Evolutionary conservation across 2,329 filamentous ascomycete genomes (phyloP).

Genomic region (Cadophora luteo-olivacea): DNA sequence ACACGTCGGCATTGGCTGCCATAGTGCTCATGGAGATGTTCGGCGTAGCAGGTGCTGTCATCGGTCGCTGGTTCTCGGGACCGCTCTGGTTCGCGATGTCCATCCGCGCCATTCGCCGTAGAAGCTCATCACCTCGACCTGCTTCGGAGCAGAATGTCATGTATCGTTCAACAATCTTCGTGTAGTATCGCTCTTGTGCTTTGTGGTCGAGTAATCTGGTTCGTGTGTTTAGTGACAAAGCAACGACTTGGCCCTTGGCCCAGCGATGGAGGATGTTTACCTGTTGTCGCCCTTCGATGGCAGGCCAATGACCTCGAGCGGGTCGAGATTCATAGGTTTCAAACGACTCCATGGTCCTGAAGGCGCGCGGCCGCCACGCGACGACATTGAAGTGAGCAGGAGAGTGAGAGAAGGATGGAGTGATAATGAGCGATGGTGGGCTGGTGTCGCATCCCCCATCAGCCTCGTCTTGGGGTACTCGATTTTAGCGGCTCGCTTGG

Average conservation of each 20-base stretch:
- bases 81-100: constrained; percentile 37
- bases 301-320: constrained; percentile 81
- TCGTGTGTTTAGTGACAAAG: background rate
- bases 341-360: constrained; percentile 72
- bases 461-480: constrained; percentile 7
- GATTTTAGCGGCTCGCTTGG: constrained; percentile 17
- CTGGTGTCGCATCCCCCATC: background rate
- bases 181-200: constrained; percentile 85
- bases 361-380: constrained; percentile 45
- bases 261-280: constrained; percentile 52
- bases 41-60: constrained; percentile 16
- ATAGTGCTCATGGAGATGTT: constrained; percentile 21
- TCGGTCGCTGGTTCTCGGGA: constrained; percentile 33
- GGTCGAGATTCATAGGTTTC: constrained; percentile 76
- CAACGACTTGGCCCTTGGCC: background rate
- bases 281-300: constrained; percentile 90
- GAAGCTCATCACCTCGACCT: constrained; percentile 73
- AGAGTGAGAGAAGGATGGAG: constrained; percentile 12
- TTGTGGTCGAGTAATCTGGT: constrained; percentile 73
- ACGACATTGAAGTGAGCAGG: constrained; percentile 36
- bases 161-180: constrained; percentile 86
- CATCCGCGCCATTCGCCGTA: constrained; percentile 73
- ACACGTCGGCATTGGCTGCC: constrained; percentile 30
- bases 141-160: constrained; percentile 85
- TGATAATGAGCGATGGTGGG: background rate